Evolutionary conservation across 176 grass and related monocot genomes (phyloP), one percentile per base, ranked within the genome.

Genomic region (Carex parvula): DNA sequence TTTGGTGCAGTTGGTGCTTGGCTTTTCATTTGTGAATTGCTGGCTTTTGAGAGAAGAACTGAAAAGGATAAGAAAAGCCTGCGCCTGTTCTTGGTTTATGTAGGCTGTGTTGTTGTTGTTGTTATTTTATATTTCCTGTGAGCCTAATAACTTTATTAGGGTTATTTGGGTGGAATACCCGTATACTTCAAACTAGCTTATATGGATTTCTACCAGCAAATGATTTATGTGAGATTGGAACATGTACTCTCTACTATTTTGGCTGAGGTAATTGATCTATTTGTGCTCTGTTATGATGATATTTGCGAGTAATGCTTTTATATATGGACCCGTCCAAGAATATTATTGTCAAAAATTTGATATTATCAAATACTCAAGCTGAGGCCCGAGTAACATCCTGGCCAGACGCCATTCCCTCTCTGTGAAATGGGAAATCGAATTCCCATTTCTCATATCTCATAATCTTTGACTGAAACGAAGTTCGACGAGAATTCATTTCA

Each of bases 1-100:
- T 16, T 48, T 55, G 48, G 21, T 76, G 21, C 21, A 29, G 4
- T 29, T 55, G 69, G 5, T 76, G 48, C 48, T 55, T 48, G 72
- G 21, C 22, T 76, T 54, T 29, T 6, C 2, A 53, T 52, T 24
- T 76, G 16, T 76, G 54, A 32, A 76, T 26, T 14, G 22, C 72
- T 46, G 21, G 72, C 72, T 55, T 76, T 76, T 32, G 46, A 76
- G 72, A 76, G 48, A 14, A 53, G 10, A 76, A 76, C 48, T 55
- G 72, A 6, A 18, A 21, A 50, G 6, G 41, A 42, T 42, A 37
- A 16, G 17, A 69, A 32, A 69, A 53, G 48, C 46, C 44, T n/a
- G 33, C 17, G 1, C 4, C 33, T 10, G 30, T 41, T 70, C 33
- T 70, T 74, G 37, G 37, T 39, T 29, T 29, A 29, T 29, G 26